Conservation (phyloP, 441 rosid genomes). For the Bruguiera hainesii region DNA sequence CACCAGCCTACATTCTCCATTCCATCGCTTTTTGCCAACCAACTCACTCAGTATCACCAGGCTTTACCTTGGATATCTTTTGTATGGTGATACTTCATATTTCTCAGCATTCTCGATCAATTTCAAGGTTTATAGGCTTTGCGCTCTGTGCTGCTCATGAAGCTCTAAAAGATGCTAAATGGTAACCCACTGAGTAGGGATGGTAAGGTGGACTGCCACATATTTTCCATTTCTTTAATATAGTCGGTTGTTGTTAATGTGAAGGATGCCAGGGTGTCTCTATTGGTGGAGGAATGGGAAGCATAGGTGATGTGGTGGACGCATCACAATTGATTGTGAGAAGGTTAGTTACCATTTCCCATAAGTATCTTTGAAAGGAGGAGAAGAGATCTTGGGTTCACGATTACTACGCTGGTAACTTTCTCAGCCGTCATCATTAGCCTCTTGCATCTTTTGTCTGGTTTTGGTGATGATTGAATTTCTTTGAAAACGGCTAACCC, state of each 20-base stretch:
- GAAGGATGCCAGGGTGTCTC: constrained; percentile 80
- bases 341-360: constrained; percentile 44
- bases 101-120: constrained; percentile 58
- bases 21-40: not conserved
- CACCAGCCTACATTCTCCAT: not conserved
- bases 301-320: constrained; percentile 73
- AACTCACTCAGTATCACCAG: not conserved
- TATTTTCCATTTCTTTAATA: constrained; percentile 18
- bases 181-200: constrained; percentile 66
- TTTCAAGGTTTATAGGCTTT: constrained; percentile 76
- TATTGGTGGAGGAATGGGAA: constrained; percentile 91
- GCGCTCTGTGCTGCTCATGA: constrained; percentile 91
- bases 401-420: not conserved
- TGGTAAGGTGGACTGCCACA: constrained; percentile 34
- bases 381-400: not conserved
- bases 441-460: not conserved
- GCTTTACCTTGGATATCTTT: not conserved
- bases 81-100: constrained; percentile 8
- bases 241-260: constrained; percentile 22
- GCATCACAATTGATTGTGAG: constrained; percentile 87
- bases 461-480: constrained; percentile 7
- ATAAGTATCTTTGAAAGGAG: not conserved
- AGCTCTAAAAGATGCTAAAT: constrained; percentile 77
- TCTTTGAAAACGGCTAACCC: constrained; percentile 14
- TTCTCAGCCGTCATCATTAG: not conserved